Evolutionary conservation across 106 monocot species (phyloP).

Genomic region (Allium cepa): DNA sequence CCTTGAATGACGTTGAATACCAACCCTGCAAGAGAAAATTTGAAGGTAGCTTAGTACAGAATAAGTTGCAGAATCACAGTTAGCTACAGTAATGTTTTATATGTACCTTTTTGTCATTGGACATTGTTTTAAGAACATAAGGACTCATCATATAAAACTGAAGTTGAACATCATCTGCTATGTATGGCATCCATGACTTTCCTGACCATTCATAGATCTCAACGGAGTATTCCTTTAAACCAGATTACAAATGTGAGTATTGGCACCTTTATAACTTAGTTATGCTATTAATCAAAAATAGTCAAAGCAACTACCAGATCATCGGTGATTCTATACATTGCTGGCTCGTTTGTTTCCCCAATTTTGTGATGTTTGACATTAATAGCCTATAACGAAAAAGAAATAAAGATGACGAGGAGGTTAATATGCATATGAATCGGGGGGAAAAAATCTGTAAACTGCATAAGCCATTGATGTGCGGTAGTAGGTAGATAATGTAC

Average conservation of each 20-base stretch:
- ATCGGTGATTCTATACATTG: slow-evolving; percentile 92
- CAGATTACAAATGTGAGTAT: slow-evolving; percentile 7
- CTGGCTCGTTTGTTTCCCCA: slow-evolving; percentile 69
- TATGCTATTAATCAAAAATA: not conserved
- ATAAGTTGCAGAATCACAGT: not conserved
- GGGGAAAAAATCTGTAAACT: not conserved
- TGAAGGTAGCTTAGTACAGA: not conserved
- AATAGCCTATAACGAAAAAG: slow-evolving; percentile 55
- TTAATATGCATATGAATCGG: not conserved
- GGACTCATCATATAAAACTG: slow-evolving; percentile 99
- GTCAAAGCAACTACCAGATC: slow-evolving; percentile 66
- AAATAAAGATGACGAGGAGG: not conserved
- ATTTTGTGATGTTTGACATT: slow-evolving; percentile 82
- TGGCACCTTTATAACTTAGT: not conserved
- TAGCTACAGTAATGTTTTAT: not conserved
- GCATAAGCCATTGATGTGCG: not conserved
- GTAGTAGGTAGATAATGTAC: not conserved
- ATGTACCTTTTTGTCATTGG: slow-evolving; percentile 64
- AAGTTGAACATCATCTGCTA: slow-evolving; percentile 94
- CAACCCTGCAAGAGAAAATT: slow-evolving; percentile 43
- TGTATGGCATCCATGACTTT: slow-evolving; percentile 76
- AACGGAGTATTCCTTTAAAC: slow-evolving; percentile 80
- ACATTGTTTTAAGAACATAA: slow-evolving; percentile 81
- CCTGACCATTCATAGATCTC: slow-evolving; percentile 99
- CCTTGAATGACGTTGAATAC: slow-evolving; percentile 86